These are phyloP conservation scores for Aspergillus felis DNA, from an alignment of 2,329 filamentous ascomycete genomes.

Conservation along the genomic window DNA sequence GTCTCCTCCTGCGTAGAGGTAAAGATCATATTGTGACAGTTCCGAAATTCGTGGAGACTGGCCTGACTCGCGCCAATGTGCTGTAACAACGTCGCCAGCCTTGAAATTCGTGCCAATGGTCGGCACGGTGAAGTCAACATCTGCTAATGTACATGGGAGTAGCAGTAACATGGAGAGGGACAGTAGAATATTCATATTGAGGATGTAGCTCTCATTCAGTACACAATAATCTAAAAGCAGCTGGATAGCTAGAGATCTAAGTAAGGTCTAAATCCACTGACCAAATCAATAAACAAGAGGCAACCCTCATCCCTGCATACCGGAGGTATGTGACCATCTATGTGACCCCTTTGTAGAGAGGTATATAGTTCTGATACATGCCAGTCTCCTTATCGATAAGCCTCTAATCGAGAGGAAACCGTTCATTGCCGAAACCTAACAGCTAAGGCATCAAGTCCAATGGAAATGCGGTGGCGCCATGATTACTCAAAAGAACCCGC, in stretches of 20 bases:
- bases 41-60: slow-evolving; percentile 47
- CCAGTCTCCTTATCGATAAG: background rate
- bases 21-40: slow-evolving; percentile 54
- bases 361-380: background rate
- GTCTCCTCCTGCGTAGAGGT: slow-evolving; percentile 60
- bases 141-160: slow-evolving; percentile 45
- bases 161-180: slow-evolving; percentile 35
- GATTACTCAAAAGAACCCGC: background rate
- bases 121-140: slow-evolving; percentile 53
- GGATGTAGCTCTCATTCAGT: background rate
- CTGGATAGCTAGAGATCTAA: background rate
- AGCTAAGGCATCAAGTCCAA: background rate
- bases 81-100: slow-evolving; percentile 48
- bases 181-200: slow-evolving; percentile 27
- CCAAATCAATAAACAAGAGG: background rate
- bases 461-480: background rate
- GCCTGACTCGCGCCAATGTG: slow-evolving; percentile 57
- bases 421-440: background rate
- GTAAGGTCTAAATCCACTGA: background rate
- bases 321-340: slow-evolving; percentile 3
- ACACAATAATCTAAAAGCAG: background rate
- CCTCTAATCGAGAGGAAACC: background rate
- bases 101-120: slow-evolving; percentile 48
- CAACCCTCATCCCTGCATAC: slow-evolving; percentile 4
- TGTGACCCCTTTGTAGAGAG: background rate